A percentile compares a stretch with the other conserved stretches of the same genome.
Conservation (phyloP, 1,284 basidiomycete genomes). For the Paramarasmius palmivorus region DNA sequence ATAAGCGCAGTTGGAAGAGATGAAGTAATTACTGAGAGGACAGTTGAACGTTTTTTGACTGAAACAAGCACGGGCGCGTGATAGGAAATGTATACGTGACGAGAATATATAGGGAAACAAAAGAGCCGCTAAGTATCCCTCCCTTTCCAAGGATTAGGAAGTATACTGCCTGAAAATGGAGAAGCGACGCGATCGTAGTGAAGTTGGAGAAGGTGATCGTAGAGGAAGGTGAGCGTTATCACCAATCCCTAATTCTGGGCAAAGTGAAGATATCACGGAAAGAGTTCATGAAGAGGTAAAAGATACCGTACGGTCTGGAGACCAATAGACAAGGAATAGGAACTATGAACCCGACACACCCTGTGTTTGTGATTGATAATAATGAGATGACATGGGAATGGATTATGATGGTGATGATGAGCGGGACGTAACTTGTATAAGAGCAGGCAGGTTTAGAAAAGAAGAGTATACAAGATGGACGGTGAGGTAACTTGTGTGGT, state of each 20-base stretch:
- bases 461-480: conserved; percentile 4
- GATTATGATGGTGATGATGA: conserved; percentile 1
- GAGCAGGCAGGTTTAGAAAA: conserved; percentile 81
- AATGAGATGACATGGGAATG: conserved; percentile 12
- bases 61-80: conserved; percentile 34
- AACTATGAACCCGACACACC: conserved; percentile 98
- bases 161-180: conserved; percentile 48
- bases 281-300: conserved; percentile 96
- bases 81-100: conserved; percentile 18
- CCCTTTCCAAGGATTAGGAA: conserved; percentile 21
- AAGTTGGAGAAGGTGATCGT: conserved; percentile 3
- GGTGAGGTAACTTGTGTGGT: conserved; percentile 97
- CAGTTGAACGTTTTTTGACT: conserved; percentile 3
- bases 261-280: conserved; percentile 96
- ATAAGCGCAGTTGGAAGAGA: conserved; percentile 6
- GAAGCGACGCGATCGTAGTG: conserved; percentile 64
- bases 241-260: conserved; percentile 66
- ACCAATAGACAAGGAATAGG: conserved; percentile 94
- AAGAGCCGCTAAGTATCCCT: conserved; percentile 23
- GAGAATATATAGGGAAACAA: conserved; percentile 21
- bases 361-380: conserved; percentile 69
- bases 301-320: conserved; percentile 99
- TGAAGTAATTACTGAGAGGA: not conserved
- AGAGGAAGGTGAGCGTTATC: no score
- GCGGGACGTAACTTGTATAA: conserved; percentile 69